These are phyloP conservation scores for Phytopythium mirpurense DNA, from an alignment of 352 stramenopile species.

Conservation along the genomic window DNA sequence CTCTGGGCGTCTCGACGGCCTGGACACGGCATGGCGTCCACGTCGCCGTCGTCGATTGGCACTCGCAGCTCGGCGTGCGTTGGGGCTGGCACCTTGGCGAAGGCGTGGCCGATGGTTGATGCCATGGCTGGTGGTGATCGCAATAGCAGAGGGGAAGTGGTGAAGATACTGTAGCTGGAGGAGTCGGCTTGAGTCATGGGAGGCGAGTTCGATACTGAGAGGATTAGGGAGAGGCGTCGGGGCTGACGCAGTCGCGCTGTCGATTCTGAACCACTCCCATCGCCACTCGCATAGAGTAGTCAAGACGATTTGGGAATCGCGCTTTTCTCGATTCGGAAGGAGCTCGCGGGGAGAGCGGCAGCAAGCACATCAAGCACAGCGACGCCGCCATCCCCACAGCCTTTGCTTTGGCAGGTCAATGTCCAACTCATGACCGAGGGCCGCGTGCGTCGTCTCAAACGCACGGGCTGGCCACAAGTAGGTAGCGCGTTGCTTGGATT, in stretches of 20 bases:
- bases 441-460: too few relatives aligned
- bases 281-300: neutral
- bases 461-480: too few relatives aligned
- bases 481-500: too few relatives aligned
- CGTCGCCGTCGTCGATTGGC: neutral
- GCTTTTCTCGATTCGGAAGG: neutral
- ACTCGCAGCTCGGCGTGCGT: neutral
- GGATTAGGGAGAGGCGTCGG: too few relatives aligned
- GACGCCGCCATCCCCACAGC: neutral
- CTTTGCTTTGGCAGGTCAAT: too few relatives aligned
- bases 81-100: neutral
- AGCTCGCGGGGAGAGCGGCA: too few relatives aligned
- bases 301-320: neutral
- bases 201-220: neutral
- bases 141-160: too few relatives aligned
- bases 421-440: too few relatives aligned
- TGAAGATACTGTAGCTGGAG: too few relatives aligned
- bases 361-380: neutral
- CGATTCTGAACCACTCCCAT: neutral
- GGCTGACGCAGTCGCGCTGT: too few relatives aligned
- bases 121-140: neutral
- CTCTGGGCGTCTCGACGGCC: neutral
- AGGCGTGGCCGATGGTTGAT: neutral
- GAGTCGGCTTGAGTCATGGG: conserved; percentile 3
- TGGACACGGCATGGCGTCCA: neutral